Base-by-base conservation (phyloP, 352 stramenopile species). In the Globisporangium carolinianum region DNA sequence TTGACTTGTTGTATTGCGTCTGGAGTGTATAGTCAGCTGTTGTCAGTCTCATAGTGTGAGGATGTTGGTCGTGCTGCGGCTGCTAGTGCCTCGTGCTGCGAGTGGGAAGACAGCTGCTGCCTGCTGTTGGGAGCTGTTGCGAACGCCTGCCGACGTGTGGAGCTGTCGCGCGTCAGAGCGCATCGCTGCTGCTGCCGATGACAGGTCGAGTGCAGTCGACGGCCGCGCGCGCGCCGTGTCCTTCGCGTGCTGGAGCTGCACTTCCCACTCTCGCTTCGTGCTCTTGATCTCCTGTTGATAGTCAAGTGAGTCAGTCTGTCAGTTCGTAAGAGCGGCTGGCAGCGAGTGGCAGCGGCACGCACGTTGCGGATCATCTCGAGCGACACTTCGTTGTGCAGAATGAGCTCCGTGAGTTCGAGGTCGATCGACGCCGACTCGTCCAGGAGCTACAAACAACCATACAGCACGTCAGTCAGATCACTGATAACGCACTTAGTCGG, bases 371-470 rank as follows among this genome's bases (percentile, higher is more conserved):
- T 94, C 50, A 94, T 62, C 58, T 94, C 72, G 32, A 94, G 76
- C 17, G 81, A 85, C 11, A 91, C 75, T 67, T 94, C 83, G 66
- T 94, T 94, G 56, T 94, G 79, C 52, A 94, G 60, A 41, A 91
- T 94, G 37, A 94, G 66, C 62, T 89, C 81, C 0, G 83, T 94
- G 24, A 94, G 65, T 64, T 94, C 81, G 32, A 91, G 67, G 48
- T 91, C 81, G 47, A 94, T 75, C 36, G 68, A 53, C 17, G 83
- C 78, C 5, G 81, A 89, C 35, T 94, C 83, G 17, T 91, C 76
- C 18, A 94, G 70, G 14, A 94, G 61, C 71, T 86, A 32, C 24
- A 32, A 32, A 32, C 24, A 32, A 32, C 7, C 2, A 12, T 6
- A 48, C 12, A 32, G 24, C 3, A 32, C 3, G 24, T 32, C 24